A percentile compares a stretch with the other conserved stretches of the same genome.
Conservation (phyloP, 2,329 filamentous ascomycete genomes). For the Coleophoma crateriformis region DNA sequence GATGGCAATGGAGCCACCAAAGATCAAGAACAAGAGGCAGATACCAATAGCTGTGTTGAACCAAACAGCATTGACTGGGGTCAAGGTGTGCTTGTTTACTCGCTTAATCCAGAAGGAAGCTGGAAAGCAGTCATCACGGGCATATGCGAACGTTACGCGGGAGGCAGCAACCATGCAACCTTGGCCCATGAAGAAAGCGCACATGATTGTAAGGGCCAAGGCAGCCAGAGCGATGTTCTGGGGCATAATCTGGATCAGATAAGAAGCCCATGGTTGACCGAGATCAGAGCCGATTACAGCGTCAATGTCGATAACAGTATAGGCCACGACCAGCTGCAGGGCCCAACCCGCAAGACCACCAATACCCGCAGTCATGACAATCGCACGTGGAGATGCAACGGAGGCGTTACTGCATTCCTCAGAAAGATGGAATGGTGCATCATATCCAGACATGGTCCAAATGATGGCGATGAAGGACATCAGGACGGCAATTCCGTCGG, state of each 20-base stretch:
- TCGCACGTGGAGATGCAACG: constrained; percentile 64
- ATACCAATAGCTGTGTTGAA: constrained; percentile 55
- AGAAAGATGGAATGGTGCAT: constrained; percentile 65
- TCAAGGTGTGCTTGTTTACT: constrained; percentile 53
- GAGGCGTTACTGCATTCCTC: constrained; percentile 73
- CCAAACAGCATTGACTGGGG: constrained; percentile 64
- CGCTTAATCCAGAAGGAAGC: constrained; percentile 50
- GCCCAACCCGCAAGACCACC: constrained; percentile 68
- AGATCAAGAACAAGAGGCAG: constrained; percentile 54
- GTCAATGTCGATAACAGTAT: constrained; percentile 58
- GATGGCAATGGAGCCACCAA: constrained; percentile 53
- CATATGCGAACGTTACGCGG: constrained; percentile 66
- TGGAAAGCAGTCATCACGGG: constrained; percentile 62
- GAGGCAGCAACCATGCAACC: constrained; percentile 60
- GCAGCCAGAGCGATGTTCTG: constrained; percentile 52
- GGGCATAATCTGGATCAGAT: constrained; percentile 59
- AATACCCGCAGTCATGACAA: constrained; percentile 61
- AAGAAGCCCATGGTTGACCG: constrained; percentile 63
- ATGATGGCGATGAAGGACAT: constrained; percentile 70
- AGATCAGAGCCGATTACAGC: constrained; percentile 52
- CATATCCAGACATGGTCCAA: constrained; percentile 65
- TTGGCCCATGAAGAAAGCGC: constrained; percentile 65
- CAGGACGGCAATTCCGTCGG: constrained; percentile 60
- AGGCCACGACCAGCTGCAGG: constrained; percentile 66
- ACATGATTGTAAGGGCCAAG: constrained; percentile 56